Evolutionary conservation across 2,329 filamentous ascomycete genomes (phyloP).

Genomic region (Cylindrodendrum hubeiense): DNA sequence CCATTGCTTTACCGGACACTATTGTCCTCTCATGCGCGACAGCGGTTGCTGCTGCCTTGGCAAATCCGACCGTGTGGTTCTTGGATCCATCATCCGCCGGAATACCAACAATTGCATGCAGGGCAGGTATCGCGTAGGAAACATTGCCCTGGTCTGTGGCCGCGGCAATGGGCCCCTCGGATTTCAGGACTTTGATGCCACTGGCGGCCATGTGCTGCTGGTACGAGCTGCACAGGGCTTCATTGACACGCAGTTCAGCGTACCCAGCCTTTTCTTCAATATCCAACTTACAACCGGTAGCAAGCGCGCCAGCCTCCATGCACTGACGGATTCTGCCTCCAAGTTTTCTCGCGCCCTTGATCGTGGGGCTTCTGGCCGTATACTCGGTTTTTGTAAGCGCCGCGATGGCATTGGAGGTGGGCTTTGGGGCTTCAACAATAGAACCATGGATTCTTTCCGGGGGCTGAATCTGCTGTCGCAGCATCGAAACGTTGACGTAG

Average conservation of each 20-base stretch:
- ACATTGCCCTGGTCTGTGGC: slow-evolving; percentile 5
- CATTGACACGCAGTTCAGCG: not conserved
- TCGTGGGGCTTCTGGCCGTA: not conserved
- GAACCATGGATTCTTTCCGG: not conserved
- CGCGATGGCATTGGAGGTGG: not conserved
- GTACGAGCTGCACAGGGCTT: not conserved
- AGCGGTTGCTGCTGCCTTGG: not conserved
- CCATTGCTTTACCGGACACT: not conserved
- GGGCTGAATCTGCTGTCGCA: slow-evolving; percentile 4
- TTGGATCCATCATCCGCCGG: not conserved
- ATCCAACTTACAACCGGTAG: not conserved
- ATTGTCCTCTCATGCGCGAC: not conserved
- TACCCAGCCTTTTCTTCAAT: not conserved
- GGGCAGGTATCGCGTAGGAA: not conserved
- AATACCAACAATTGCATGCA: slow-evolving; percentile 3
- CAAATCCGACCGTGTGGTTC: not conserved
- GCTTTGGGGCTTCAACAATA: not conserved
- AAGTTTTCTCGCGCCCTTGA: not conserved
- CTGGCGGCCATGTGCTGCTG: not conserved
- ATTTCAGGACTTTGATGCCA: not conserved
- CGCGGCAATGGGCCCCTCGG: not conserved
- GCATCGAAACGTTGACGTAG: slow-evolving; percentile 8
- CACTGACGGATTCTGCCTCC: not conserved
- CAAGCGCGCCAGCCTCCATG: not conserved
- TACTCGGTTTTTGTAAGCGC: not conserved